phyloP scores from a whole-genome alignment of 345 rosid genomes.

The Ricinus communis region DNA sequence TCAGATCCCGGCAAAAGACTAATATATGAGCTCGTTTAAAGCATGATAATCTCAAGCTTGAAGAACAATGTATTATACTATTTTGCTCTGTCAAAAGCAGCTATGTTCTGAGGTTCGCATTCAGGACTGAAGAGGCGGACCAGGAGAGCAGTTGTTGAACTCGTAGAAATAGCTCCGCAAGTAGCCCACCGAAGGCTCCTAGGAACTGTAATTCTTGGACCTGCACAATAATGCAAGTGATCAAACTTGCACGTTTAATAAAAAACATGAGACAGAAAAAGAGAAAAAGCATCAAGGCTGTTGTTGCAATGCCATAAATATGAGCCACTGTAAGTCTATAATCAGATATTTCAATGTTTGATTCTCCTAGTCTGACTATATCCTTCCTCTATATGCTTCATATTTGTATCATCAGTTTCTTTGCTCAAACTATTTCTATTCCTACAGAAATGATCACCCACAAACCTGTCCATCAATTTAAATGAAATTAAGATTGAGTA shows the following conservation, averaged over 20 bases:
- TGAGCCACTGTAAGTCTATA: background rate
- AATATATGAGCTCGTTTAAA: background rate
- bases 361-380: background rate
- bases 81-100: conserved; percentile 58
- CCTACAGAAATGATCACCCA: background rate
- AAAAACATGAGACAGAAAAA: background rate
- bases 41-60: background rate
- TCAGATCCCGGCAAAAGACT: background rate
- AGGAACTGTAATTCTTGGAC: conserved; percentile 60
- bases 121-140: conserved; percentile 89
- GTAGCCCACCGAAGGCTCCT: conserved; percentile 86
- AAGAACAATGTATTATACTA: background rate
- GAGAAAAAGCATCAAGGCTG: background rate
- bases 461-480: too few species aligned
- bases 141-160: conserved; percentile 65
- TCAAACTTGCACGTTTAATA: background rate
- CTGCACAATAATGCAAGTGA: conserved; percentile 32
- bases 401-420: background rate
- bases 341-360: background rate
- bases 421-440: background rate
- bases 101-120: conserved; percentile 93
- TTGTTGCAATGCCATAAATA: background rate
- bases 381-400: background rate
- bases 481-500: background rate
- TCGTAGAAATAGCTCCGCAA: conserved; percentile 70